Percentiles rank a stretch among this genome's conserved stretches.
These are phyloP conservation scores for Penicillium sp. DNA, from an alignment of 2,329 filamentous ascomycete genomes.

Conservation along the genomic window DNA sequence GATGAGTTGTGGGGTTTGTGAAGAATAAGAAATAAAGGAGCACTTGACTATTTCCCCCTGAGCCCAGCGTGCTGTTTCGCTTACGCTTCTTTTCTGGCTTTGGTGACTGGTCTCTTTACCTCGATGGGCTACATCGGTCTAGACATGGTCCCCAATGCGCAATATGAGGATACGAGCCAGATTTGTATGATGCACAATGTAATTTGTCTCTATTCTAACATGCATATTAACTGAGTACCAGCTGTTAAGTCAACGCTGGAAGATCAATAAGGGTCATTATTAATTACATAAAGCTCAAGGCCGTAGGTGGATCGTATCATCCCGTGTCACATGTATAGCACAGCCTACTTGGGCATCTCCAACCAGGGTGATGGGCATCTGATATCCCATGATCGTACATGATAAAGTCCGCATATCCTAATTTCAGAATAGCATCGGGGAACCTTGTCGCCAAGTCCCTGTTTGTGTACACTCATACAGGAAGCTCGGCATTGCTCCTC, in stretches of 20 bases:
- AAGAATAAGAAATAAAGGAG: conserved; percentile 26
- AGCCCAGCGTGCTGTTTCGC: conserved; percentile 1
- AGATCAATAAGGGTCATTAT: conserved; percentile 19
- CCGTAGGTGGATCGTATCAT: conserved; percentile 10
- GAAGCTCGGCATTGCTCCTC: conserved; percentile 69
- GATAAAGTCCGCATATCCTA: background rate
- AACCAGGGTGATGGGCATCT: background rate
- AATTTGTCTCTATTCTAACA: conserved; percentile 16
- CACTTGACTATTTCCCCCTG: conserved; percentile 11
- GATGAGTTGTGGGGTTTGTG: conserved; percentile 22
- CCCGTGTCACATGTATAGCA: background rate
- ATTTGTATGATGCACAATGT: conserved; percentile 6
- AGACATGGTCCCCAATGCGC: conserved; percentile 4
- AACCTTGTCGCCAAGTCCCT: background rate
- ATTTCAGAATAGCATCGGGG: background rate
- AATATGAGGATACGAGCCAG: background rate
- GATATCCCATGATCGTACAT: background rate
- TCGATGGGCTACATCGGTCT: background rate
- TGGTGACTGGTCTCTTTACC: conserved; percentile 4
- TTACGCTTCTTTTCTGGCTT: conserved; percentile 2
- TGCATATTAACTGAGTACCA: conserved; percentile 12
- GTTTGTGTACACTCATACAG: conserved; percentile 25
- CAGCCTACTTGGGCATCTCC: background rate
- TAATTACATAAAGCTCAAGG: conserved; percentile 18
- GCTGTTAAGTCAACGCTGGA: background rate